These are phyloP conservation scores for Sugiyamaella qingdaonensis DNA, from an alignment of 805 yeast species.

Conservation along the genomic window DNA sequence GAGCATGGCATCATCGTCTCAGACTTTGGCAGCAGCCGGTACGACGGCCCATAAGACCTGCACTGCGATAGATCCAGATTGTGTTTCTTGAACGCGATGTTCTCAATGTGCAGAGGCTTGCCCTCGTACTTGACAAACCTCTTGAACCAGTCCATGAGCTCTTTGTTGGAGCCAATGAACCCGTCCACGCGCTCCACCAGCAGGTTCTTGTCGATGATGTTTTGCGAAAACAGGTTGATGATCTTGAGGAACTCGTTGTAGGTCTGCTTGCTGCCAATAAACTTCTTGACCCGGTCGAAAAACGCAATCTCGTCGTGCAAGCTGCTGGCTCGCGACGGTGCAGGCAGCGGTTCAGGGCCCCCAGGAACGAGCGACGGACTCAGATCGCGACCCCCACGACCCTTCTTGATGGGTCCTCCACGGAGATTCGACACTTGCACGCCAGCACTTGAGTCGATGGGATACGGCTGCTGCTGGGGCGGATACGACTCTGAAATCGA, in stretches of 20 bases:
- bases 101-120: constrained; percentile 80
- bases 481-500: neutral
- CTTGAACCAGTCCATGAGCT: constrained; percentile 87
- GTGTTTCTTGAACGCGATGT: constrained; percentile 82
- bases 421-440: constrained; percentile 23
- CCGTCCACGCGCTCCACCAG: constrained; percentile 80
- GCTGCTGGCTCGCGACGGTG: constrained; percentile 50
- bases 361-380: constrained; percentile 78
- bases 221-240: constrained; percentile 83
- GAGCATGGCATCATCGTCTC: constrained; percentile 97
- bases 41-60: constrained; percentile 93
- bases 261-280: constrained; percentile 80
- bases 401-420: constrained; percentile 15
- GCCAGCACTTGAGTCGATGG: constrained; percentile 6
- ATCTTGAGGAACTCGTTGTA: constrained; percentile 91
- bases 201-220: constrained; percentile 76
- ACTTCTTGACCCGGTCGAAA: constrained; percentile 87
- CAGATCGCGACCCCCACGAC: constrained; percentile 16
- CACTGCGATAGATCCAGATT: constrained; percentile 85
- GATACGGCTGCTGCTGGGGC: constrained; percentile 12
- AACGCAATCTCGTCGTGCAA: constrained; percentile 82
- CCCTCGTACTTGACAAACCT: constrained; percentile 85
- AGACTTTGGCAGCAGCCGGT: constrained; percentile 85
- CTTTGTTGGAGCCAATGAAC: constrained; percentile 76
- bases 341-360: constrained; percentile 71